These are phyloP conservation scores for Nakazawaea ishiwadae DNA, from an alignment of 805 yeast species.

Conservation along the genomic window DNA sequence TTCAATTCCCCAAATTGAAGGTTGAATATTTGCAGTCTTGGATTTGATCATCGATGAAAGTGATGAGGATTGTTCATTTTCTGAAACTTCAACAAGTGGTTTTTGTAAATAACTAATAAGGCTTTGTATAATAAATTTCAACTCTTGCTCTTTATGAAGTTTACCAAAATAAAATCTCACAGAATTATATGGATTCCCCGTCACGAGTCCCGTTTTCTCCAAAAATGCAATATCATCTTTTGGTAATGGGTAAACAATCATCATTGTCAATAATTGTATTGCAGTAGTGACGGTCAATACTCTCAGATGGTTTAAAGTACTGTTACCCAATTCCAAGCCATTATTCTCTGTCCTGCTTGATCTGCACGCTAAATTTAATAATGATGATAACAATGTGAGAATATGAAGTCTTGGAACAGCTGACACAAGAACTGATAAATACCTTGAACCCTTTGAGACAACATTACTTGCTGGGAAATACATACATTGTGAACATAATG, in stretches of 20 bases:
- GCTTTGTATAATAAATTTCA: constrained; percentile 42
- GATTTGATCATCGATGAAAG: constrained; percentile 23
- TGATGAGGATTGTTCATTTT: constrained; percentile 16
- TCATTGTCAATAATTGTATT: constrained; percentile 55
- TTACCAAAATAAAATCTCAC: constrained; percentile 48
- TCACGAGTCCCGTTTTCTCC: constrained; percentile 23
- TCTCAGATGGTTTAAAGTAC: constrained; percentile 36
- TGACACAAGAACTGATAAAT: constrained; percentile 49
- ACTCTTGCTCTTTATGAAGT: constrained; percentile 50
- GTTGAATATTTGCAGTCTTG: constrained; percentile 16
- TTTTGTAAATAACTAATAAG: constrained; percentile 41
- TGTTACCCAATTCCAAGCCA: constrained; percentile 33
- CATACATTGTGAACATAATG: constrained; percentile 57
- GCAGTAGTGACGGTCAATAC: constrained; percentile 46
- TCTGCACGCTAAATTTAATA: constrained; percentile 59
- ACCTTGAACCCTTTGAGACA: constrained; percentile 53
- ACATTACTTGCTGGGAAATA: constrained; percentile 41
- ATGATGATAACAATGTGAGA: constrained; percentile 57
- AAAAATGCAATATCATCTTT: constrained; percentile 34
- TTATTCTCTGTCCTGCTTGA: constrained; percentile 40
- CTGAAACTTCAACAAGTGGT: constrained; percentile 31
- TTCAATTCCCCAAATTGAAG: constrained; percentile 49
- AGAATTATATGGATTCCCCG: constrained; percentile 37
- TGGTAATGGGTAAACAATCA: constrained; percentile 65
- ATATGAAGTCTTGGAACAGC: constrained; percentile 43